These are phyloP conservation scores for Cryptomeria japonica DNA, from an alignment of 75 land plant genomes.

Conservation along the genomic window DNA sequence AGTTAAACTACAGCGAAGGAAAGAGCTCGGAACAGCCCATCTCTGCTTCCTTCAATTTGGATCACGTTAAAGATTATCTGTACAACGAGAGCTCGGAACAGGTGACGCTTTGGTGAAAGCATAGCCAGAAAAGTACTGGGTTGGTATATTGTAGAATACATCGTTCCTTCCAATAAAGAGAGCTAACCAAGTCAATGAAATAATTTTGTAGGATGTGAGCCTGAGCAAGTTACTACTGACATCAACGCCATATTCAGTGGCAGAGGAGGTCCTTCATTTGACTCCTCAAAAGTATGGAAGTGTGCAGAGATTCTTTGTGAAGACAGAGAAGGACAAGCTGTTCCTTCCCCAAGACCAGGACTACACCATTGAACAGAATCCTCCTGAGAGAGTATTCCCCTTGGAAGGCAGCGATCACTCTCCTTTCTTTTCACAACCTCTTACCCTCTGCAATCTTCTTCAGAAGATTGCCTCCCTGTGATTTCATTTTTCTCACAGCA, in stretches of 20 bases:
- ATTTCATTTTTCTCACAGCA: neutral
- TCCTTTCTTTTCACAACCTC: constrained; percentile 29
- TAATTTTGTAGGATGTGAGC: constrained; percentile 17
- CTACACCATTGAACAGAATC: constrained; percentile 15
- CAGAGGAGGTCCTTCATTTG: constrained; percentile 14
- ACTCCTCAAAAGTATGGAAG: constrained; percentile 22
- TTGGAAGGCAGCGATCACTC: constrained; percentile 24
- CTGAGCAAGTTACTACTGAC: constrained; percentile 14
- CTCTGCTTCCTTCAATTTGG: neutral
- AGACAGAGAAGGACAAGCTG: constrained; percentile 16
- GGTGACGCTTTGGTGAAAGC: neutral
- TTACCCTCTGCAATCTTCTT: constrained; percentile 10
- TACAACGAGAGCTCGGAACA: constrained; percentile 21
- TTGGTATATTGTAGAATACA: too few species aligned
- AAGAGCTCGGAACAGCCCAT: neutral
- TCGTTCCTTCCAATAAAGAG: too few species aligned
- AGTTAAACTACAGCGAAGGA: neutral
- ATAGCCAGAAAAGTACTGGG: too few species aligned
- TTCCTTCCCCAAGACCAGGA: constrained; percentile 13
- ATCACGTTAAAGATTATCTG: neutral
- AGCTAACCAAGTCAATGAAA: neutral
- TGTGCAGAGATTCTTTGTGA: constrained; percentile 18
- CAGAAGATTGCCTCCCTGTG: neutral
- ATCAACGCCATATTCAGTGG: constrained; percentile 17
- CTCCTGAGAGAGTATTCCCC: constrained; percentile 23